phyloP scores from a whole-genome alignment of 2,329 filamentous ascomycete species.

The Alternaria solani region DNA sequence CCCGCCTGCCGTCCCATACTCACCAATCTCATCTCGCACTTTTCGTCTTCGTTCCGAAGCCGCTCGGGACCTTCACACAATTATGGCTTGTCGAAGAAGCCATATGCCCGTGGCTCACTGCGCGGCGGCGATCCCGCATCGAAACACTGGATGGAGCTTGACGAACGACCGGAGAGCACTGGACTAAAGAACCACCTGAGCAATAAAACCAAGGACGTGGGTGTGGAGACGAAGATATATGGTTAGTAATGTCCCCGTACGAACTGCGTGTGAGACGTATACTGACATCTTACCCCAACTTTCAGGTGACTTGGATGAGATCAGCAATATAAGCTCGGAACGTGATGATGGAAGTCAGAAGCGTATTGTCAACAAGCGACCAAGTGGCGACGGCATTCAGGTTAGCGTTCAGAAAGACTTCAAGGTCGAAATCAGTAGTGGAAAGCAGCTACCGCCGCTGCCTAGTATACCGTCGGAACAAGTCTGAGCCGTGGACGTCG shows the following conservation, averaged over 20 bases:
- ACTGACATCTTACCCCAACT: no score
- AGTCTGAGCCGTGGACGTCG: neutral
- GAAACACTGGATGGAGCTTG: constrained; percentile 9
- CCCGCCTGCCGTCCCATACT: constrained; percentile 15
- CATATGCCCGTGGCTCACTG: neutral
- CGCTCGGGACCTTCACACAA: neutral
- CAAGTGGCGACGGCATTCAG: constrained; percentile 2
- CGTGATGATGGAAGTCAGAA: constrained; percentile 4
- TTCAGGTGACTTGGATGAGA: constrained; percentile 1
- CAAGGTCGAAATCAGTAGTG: constrained; percentile 1
- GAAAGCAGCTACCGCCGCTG: neutral
- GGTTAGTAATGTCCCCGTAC: neutral
- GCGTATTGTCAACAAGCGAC: neutral
- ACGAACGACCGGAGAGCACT: neutral
- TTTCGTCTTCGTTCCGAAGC: constrained; percentile 8
- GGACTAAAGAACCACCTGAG: neutral
- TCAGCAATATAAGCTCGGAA: neutral
- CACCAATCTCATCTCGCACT: constrained; percentile 9
- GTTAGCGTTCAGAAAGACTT: constrained; percentile 12
- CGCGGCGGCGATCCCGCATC: constrained; percentile 1
- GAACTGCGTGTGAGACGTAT: no score
- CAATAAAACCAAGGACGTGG: neutral
- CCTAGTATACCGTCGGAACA: neutral
- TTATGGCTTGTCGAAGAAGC: constrained; percentile 1
- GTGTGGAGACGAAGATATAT: constrained; percentile 11